A percentile compares a stretch with the other conserved stretches of the same genome.
Evolutionary conservation across 2,329 filamentous ascomycete genomes (phyloP).

Genomic region (Colletotrichum horii): DNA sequence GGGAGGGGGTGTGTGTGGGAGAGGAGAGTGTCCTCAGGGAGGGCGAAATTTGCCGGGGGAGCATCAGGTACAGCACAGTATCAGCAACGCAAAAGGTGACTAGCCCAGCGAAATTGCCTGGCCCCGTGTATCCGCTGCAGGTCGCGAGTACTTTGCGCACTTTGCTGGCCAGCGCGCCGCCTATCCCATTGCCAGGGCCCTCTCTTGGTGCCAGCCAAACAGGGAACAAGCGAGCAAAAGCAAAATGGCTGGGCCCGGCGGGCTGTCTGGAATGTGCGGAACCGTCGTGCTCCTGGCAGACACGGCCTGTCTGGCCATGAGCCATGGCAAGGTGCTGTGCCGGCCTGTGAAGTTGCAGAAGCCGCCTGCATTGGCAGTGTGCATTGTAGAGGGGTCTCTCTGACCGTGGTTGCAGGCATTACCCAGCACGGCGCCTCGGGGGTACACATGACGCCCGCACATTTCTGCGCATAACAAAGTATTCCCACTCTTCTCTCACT

Average conservation of each 20-base stretch:
- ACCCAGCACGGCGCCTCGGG: background rate
- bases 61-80: slow-evolving; percentile 23
- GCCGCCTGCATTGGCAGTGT: slow-evolving; percentile 11
- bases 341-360: slow-evolving; percentile 8
- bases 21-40: slow-evolving; percentile 9
- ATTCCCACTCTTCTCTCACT: slow-evolving; percentile 4
- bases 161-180: slow-evolving; percentile 7
- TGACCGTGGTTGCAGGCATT: slow-evolving; percentile 12
- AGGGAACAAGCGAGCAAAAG: slow-evolving; percentile 22
- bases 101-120: slow-evolving; percentile 15
- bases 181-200: slow-evolving; percentile 6
- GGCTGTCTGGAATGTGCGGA: slow-evolving; percentile 19
- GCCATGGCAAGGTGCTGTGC: background rate
- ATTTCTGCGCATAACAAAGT: slow-evolving; percentile 14
- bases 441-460: slow-evolving; percentile 9
- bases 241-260: slow-evolving; percentile 18
- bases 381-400: slow-evolving; percentile 1
- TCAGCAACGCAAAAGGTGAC: slow-evolving; percentile 11
- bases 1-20: slow-evolving; percentile 17
- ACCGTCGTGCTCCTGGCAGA: slow-evolving; percentile 7
- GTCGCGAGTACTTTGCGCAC: slow-evolving; percentile 20
- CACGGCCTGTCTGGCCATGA: background rate
- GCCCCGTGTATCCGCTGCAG: slow-evolving; percentile 16
- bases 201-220: background rate
- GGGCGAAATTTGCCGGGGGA: slow-evolving; percentile 10